Conservation (phyloP, 257 asterid species). For the Solanum tacnaense region DNA sequence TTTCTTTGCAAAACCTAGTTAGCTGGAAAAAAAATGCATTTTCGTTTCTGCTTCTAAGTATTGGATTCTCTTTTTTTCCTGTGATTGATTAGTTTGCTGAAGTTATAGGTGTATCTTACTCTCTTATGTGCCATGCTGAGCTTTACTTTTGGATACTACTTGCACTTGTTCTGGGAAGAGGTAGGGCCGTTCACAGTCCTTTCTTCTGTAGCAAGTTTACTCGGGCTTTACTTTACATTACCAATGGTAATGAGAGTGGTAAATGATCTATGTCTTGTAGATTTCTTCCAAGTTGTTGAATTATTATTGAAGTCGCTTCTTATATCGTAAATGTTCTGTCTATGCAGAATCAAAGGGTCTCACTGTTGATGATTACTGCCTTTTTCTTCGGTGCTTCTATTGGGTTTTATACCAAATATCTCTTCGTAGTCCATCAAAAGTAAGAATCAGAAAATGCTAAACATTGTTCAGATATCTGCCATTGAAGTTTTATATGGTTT, state of each 20-base stretch:
- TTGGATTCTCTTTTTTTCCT: neutral
- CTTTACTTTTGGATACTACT: neutral
- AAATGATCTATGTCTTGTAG: neutral
- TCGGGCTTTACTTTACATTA: neutral
- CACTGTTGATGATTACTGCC: neutral
- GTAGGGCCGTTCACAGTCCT: neutral
- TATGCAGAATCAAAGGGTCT: neutral
- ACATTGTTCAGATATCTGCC: neutral
- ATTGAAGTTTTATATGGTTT: neutral
- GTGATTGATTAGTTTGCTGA: neutral
- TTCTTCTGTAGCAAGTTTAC: neutral
- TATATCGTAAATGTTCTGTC: too few relatives aligned
- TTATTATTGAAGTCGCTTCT: neutral
- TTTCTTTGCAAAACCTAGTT: neutral
- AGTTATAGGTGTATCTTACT: neutral
- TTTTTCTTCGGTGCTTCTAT: neutral
- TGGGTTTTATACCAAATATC: neutral
- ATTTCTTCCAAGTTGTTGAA: neutral
- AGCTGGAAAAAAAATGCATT: neutral
- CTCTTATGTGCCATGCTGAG: neutral
- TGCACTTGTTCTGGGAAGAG: neutral
- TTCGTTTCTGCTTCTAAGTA: neutral
- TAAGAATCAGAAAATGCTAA: neutral
- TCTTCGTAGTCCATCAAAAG: neutral
- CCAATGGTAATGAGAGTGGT: neutral